phyloP scores from a whole-genome alignment of 2,329 filamentous ascomycete species.

The Endothia cerciana region DNA sequence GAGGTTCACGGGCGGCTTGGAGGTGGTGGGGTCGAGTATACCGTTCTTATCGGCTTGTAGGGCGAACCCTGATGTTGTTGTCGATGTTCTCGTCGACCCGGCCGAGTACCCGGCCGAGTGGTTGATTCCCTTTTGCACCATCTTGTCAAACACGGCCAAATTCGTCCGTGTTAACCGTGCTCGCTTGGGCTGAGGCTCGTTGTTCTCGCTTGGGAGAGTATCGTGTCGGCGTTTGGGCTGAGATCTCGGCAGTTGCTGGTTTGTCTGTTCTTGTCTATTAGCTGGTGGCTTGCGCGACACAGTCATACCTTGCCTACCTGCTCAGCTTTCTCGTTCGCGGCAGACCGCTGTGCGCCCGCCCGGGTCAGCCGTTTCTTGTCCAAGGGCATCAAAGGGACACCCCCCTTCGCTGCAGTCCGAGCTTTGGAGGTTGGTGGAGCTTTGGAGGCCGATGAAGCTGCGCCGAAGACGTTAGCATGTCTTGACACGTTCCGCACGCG shows the following conservation, averaged over 20 bases:
- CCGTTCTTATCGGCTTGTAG: constrained; percentile 29
- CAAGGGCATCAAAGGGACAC: not conserved
- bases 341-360: not conserved
- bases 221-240: not conserved
- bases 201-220: not conserved
- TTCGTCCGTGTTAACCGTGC: constrained; percentile 7
- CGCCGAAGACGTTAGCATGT: not conserved
- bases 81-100: constrained; percentile 11
- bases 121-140: not conserved
- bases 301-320: not conserved
- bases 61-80: constrained; percentile 27
- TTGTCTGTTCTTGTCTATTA: constrained; percentile 2
- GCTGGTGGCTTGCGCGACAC: not conserved
- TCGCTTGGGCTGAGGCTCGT: not conserved
- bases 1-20: constrained; percentile 32
- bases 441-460: not conserved
- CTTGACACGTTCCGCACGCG: not conserved
- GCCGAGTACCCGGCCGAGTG: not conserved
- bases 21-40: constrained; percentile 28
- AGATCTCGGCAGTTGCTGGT: not conserved
- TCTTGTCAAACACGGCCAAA: not conserved
- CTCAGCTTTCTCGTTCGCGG: not conserved
- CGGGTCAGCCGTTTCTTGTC: not conserved
- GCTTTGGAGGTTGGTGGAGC: not conserved
- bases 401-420: not conserved